Conservation (phyloP, 768 basidiomycete genomes). For the Suillus weaverae region DNA sequence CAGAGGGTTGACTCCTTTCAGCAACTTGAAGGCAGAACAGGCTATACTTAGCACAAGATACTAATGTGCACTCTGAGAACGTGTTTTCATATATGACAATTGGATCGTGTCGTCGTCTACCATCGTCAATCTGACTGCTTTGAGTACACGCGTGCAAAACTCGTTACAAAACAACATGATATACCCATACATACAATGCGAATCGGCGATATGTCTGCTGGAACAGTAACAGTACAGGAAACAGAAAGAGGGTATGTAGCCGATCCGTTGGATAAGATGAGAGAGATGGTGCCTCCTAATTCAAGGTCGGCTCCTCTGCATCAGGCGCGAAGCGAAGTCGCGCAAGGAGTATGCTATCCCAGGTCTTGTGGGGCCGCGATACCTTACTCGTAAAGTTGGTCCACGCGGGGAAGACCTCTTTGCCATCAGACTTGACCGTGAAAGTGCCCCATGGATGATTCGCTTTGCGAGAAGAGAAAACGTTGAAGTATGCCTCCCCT, state of each 20-base stretch:
- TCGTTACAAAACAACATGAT: background rate
- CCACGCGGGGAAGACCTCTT: constrained; percentile 30
- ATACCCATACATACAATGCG: background rate
- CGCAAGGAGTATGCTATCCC: constrained; percentile 66
- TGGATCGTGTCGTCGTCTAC: background rate
- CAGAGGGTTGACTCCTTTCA: no score
- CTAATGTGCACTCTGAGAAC: background rate
- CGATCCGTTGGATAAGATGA: background rate
- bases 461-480: constrained; percentile 47
- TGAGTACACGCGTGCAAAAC: background rate
- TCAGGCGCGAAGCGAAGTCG: constrained; percentile 68
- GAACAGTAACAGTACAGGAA: background rate
- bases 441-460: constrained; percentile 80
- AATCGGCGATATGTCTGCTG: background rate
- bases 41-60: background rate
- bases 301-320: constrained; percentile 52
- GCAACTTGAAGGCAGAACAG: no score
- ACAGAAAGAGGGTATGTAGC: background rate
- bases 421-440: constrained; percentile 52
- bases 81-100: background rate
- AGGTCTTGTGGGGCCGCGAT: constrained; percentile 41
- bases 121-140: background rate
- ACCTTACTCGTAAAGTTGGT: constrained; percentile 52
- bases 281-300: background rate
- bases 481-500: constrained; percentile 69